Percentiles rank a stretch among this genome's conserved stretches.
These are phyloP conservation scores for Metschnikowia baotianmanensis DNA, from an alignment of 805 yeast species.

Conservation along the genomic window DNA sequence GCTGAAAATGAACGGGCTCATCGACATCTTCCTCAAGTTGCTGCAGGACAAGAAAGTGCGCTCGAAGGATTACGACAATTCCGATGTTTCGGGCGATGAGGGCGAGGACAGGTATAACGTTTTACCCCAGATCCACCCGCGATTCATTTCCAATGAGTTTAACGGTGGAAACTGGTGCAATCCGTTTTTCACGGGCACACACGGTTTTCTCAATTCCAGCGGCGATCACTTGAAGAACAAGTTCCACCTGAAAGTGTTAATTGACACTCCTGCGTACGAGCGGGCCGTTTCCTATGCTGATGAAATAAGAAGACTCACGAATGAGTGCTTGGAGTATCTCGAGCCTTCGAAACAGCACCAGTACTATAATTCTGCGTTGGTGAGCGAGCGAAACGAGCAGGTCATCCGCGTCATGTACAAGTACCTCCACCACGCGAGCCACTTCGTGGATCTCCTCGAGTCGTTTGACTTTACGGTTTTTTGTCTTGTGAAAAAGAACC, in stretches of 20 bases:
- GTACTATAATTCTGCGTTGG: slow-evolving; percentile 33
- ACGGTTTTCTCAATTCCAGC: slow-evolving; percentile 38
- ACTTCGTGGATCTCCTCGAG: slow-evolving; percentile 53
- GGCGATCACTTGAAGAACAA: slow-evolving; percentile 43
- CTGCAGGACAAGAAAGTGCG: slow-evolving; percentile 33
- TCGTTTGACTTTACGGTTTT: slow-evolving; percentile 61
- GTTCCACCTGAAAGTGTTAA: slow-evolving; percentile 44
- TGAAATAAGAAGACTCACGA: slow-evolving; percentile 38
- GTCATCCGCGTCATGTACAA: slow-evolving; percentile 54
- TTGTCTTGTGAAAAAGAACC: slow-evolving; percentile 40
- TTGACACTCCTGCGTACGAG: slow-evolving; percentile 48
- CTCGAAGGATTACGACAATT: slow-evolving; percentile 36
- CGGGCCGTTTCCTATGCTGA: slow-evolving; percentile 34
- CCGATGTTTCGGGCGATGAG: slow-evolving; percentile 36
- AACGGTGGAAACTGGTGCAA: slow-evolving; percentile 81
- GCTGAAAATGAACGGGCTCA: slow-evolving; percentile 28
- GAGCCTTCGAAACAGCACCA: slow-evolving; percentile 35
- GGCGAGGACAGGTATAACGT: slow-evolving; percentile 35
- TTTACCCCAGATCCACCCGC: slow-evolving; percentile 66
- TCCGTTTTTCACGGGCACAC: slow-evolving; percentile 51
- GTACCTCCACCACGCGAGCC: slow-evolving; percentile 46
- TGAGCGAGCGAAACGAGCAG: slow-evolving; percentile 48
- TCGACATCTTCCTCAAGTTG: slow-evolving; percentile 30
- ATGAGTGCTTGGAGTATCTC: slow-evolving; percentile 42
- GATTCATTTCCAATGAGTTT: slow-evolving; percentile 62